Base-by-base conservation (phyloP, 805 yeast genomes). In the Teunomyces tritomae region DNA sequence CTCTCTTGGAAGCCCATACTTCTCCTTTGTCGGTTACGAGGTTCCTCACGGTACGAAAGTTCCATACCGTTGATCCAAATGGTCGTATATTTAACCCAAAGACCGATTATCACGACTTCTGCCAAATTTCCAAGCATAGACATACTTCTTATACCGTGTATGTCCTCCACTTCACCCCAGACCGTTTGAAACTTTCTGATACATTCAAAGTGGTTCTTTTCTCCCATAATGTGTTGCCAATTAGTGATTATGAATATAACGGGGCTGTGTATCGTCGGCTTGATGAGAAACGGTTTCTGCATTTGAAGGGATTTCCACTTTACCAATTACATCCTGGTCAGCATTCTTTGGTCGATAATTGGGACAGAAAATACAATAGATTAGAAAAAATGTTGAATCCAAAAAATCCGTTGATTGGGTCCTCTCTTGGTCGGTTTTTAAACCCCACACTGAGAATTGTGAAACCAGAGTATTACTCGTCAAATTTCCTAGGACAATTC, bases 201-300 rank as follows among this genome's bases (percentile, higher is more conserved):
- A 39, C 9, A 10, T 24, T 28, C 28, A 33, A 32, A 24, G 40
- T 49, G 5, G 42, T 39, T 6, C 45, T 45, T 8, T 49, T 49
- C 28, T 27, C 40, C 37, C 52, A 49, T 29, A 37, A 43, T 14
- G 4, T 43, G 26, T 37, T 45, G 30, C 52, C 52, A 10, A 49
- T 49, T 24, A 29, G 40, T 6, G 52, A 49, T 27, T 49, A 49
- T 27, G 47, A 42, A 37, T 39, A 39, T 39, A 29, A 39, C 13
- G 52, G 47, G 8, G 34, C 16, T 3, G 45, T 45, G n/a, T 49
- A 45, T 29, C 30, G 52, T 10, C 45, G 52, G 52, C 20, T 49
- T 14, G 40, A 45, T 34, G 41, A 43, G 24, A 41, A 20, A 8
- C 40, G 28, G 26, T 42, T 24, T 26, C 17, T 14, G n/a, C 17